Conservation (phyloP, 345 rosid species). For the Melastoma malabathricum region DNA sequence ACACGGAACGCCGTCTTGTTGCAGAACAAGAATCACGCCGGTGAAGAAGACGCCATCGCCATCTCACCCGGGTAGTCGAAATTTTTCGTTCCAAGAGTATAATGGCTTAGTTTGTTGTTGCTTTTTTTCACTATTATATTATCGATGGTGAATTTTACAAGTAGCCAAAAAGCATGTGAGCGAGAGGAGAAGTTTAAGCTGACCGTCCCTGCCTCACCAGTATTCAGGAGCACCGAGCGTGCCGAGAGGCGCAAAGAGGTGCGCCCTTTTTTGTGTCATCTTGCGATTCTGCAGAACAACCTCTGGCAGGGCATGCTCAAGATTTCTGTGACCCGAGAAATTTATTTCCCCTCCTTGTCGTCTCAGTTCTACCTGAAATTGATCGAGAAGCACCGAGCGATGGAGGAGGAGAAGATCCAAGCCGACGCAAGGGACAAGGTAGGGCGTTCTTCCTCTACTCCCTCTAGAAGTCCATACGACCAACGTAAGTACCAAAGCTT, state of each 20-base stretch:
- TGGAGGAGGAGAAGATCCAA: conserved; percentile 70
- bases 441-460: conserved; percentile 1
- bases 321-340: conserved; percentile 1
- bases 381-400: conserved; percentile 70
- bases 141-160: conserved; percentile 18
- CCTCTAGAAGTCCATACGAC: conserved; percentile 1
- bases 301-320: background rate
- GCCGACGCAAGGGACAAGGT: conserved; percentile 75
- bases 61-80: conserved; percentile 45
- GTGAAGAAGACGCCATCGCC: conserved; percentile 65
- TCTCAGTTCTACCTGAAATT: conserved; percentile 58
- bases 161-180: conserved; percentile 47
- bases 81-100: conserved; percentile 13
- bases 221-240: conserved; percentile 58
- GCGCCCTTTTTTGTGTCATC: conserved; percentile 1
- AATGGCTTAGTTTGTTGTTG: background rate
- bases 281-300: background rate
- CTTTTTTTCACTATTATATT: background rate
- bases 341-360: conserved; percentile 3
- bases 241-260: conserved; percentile 92
- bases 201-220: conserved; percentile 48
- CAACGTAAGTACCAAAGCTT: conserved; percentile 1
- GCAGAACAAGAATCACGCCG: conserved; percentile 56
- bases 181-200: conserved; percentile 28
- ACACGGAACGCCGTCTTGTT: conserved; percentile 53